Evolutionary conservation across 257 asterid genomes (phyloP), one percentile per base, ranked within the genome.

Genomic region (Rhazya stricta): DNA sequence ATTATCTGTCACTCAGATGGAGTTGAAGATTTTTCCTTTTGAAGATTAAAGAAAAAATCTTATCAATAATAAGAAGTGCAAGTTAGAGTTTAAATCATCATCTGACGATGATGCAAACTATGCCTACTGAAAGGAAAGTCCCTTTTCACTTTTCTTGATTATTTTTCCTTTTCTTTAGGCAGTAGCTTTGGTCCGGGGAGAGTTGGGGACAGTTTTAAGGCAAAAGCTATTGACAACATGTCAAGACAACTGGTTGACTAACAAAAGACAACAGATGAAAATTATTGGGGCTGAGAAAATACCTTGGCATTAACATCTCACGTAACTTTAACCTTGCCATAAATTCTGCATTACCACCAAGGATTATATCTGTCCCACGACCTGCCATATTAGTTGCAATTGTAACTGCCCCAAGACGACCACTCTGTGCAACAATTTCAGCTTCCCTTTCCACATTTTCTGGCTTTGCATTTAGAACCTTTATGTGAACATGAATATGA

Each of bases 321-420:
- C 99, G 95, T 76, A 95, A 78, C 88, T 95, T 95, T 85, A 95
- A 79, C 81, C 98, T 88, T 45, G 99, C 97, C 98, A 95, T 95
- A 86, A 90, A 95, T 82, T 95, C 98, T 74, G 98, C 99, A 87
- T 95, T 95, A 76, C 99, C 99, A 68, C 99, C 99, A 76, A 95
- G 98, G 81, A 95, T 95, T 61, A 95, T 95, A 86, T 95, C 99
- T 15, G 99, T 95, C 34, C 99, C 99, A 80, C 99, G 98, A 72
- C 99, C 99, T 72, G 99, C 99, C 99, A 95, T 92, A 85, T 95
- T 95, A 72, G 99, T 95, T 61, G 99, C 99, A 83, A 95, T 95
- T 74, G 99, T 95, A 78, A 95, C 98, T 32, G 96, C 96, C 81
- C 99, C 98, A 72, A 89, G 88, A 76, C 99, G 97, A 76, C 99